These are phyloP conservation scores for Phytophthora syringae DNA, from an alignment of 352 stramenopile species.

Conservation along the genomic window DNA sequence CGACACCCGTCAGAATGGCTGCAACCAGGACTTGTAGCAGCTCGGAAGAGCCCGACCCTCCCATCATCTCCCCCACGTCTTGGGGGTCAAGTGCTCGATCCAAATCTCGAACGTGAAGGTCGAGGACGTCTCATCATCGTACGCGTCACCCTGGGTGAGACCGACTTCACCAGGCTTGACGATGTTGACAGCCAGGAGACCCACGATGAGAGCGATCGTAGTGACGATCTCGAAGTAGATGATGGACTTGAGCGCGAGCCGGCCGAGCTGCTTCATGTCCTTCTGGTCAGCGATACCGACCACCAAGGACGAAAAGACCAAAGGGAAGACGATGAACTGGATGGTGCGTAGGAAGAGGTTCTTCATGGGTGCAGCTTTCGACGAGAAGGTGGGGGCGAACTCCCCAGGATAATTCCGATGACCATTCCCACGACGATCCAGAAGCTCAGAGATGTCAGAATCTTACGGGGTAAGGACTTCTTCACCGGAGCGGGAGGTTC, in stretches of 20 bases:
- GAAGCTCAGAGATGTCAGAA: conserved; percentile 62
- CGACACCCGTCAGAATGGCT: conserved; percentile 48
- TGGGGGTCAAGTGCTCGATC: conserved; percentile 68
- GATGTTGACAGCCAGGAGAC: conserved; percentile 60
- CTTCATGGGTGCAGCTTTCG: conserved; percentile 58
- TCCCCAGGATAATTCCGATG: conserved; percentile 55
- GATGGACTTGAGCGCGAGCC: conserved; percentile 59
- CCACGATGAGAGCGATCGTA: conserved; percentile 52
- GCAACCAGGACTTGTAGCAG: conserved; percentile 64
- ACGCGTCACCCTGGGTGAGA: conserved; percentile 44
- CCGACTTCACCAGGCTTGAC: conserved; percentile 56
- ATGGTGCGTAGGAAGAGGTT: conserved; percentile 60
- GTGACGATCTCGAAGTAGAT: conserved; percentile 75
- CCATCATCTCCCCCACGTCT: conserved; percentile 81
- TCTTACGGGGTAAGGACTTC: conserved; percentile 39
- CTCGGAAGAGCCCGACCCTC: conserved; percentile 56
- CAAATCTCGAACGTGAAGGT: conserved; percentile 56
- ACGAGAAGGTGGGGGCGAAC: conserved; percentile 52
- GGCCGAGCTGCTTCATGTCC: conserved; percentile 66
- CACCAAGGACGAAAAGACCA: conserved; percentile 68
- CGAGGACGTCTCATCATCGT: conserved; percentile 21
- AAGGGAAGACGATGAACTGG: conserved; percentile 72
- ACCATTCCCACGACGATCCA: conserved; percentile 59
- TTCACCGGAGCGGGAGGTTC: conserved; percentile 27
- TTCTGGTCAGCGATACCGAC: conserved; percentile 62